Conservation (phyloP, 345 rosid genomes). For the Lumnitzera littorea region DNA sequence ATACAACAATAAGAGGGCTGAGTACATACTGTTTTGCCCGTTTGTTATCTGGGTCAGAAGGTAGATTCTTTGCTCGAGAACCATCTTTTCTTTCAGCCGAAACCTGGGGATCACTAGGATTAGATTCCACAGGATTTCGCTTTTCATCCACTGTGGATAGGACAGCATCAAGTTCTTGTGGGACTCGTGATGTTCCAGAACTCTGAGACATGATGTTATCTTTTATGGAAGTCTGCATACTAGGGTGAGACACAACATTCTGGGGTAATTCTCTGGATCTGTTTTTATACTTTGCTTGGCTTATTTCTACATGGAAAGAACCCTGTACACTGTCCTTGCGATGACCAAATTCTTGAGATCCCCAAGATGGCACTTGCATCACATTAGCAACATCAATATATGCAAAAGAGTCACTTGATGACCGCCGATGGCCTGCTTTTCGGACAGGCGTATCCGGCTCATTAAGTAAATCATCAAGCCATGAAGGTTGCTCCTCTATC, state of each 20-base stretch:
- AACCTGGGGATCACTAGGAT: conserved; percentile 22
- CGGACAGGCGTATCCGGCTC: conserved; percentile 42
- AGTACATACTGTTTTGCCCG: conserved; percentile 87
- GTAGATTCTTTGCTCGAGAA: conserved; percentile 29
- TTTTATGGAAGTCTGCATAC: not conserved
- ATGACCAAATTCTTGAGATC: conserved; percentile 30
- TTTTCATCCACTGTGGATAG: conserved; percentile 17
- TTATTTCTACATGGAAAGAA: conserved; percentile 4
- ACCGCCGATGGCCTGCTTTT: conserved; percentile 42
- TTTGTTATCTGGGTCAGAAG: conserved; percentile 58
- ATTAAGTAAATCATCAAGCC: conserved; percentile 58
- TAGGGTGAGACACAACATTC: conserved; percentile 7
- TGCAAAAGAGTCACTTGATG: conserved; percentile 57
- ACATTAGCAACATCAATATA: conserved; percentile 23
- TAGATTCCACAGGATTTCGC: conserved; percentile 16
- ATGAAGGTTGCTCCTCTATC: conserved; percentile 45
- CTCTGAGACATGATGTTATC: conserved; percentile 14
- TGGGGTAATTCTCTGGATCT: conserved; percentile 17
- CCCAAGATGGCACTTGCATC: conserved; percentile 32
- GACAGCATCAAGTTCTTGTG: conserved; percentile 15
- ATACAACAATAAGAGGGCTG: conserved; percentile 10
- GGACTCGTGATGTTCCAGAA: conserved; percentile 10
- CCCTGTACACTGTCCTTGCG: conserved; percentile 26
- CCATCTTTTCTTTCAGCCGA: conserved; percentile 52
- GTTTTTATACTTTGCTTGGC: conserved; percentile 15